Conservation (phyloP, 352 stramenopile species). For the Phytopythium cucurbitacearum region DNA sequence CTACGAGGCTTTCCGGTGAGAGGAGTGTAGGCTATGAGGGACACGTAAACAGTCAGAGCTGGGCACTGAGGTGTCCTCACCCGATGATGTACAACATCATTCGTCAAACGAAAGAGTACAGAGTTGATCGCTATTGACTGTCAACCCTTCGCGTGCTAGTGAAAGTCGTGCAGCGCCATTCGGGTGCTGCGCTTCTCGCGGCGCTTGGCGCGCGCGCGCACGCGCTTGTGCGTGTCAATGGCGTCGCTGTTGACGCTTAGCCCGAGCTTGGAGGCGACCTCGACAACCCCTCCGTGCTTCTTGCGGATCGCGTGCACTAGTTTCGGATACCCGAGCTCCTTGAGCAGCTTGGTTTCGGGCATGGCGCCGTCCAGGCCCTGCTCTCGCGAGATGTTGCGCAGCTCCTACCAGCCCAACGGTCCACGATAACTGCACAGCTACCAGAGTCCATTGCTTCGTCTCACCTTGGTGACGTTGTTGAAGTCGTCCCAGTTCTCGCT, state of each 20-base stretch:
- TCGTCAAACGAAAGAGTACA: background rate
- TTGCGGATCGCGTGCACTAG: constrained; percentile 77
- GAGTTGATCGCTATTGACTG: background rate
- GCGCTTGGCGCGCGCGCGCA: constrained; percentile 55
- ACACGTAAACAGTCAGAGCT: too few relatives aligned
- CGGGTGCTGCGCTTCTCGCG: constrained; percentile 49
- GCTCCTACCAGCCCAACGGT: constrained; percentile 28
- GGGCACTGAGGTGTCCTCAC: too few relatives aligned
- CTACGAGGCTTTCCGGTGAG: constrained; percentile 29
- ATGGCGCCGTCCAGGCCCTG: constrained; percentile 34
- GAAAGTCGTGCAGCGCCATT: constrained; percentile 66
- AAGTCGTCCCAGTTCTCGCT: constrained; percentile 52
- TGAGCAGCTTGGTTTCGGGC: constrained; percentile 69
- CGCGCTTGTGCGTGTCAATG: constrained; percentile 67
- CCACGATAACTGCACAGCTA: background rate
- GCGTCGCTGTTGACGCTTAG: constrained; percentile 25
- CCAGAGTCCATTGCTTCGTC: constrained; percentile 2
- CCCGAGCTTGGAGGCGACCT: constrained; percentile 55
- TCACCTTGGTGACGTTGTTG: constrained; percentile 59
- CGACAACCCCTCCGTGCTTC: constrained; percentile 72
- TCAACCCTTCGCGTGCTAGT: constrained; percentile 16
- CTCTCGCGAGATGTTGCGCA: constrained; percentile 53
- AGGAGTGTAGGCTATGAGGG: constrained; percentile 40
- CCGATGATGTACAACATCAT: too few relatives aligned
- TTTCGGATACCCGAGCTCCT: constrained; percentile 52